These are phyloP conservation scores for Aurinia saxatilis DNA, from an alignment of 345 rosid species.

Conservation along the genomic window DNA sequence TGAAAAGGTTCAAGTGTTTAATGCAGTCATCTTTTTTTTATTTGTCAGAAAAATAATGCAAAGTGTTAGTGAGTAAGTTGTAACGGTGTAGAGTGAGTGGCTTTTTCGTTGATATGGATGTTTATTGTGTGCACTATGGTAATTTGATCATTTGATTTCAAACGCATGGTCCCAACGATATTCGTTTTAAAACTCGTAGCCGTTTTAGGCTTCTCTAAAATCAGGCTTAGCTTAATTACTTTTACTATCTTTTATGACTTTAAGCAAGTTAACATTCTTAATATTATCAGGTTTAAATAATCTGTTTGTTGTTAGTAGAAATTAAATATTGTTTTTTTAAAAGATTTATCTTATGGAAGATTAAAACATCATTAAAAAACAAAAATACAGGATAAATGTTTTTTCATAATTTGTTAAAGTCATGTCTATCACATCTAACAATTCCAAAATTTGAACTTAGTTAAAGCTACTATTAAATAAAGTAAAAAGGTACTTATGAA, in stretches of 20 bases:
- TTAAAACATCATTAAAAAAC: too few relatives aligned
- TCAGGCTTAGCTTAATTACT: conserved; percentile 5
- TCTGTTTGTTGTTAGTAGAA: too few relatives aligned
- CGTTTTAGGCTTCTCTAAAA: neutral
- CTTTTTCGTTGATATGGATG: conserved; percentile 3
- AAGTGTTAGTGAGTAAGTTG: too few relatives aligned
- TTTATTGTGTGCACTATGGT: neutral
- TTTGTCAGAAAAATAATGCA: neutral
- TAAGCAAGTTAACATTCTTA: neutral
- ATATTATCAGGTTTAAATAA: too few relatives aligned
- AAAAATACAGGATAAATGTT: neutral
- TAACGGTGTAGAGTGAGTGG: neutral
- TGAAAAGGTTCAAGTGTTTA: neutral
- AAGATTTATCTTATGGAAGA: too few relatives aligned
- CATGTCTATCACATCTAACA: neutral
- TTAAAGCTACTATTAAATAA: neutral
- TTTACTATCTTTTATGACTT: too few relatives aligned
- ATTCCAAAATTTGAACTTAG: neutral
- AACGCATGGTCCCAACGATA: conserved; percentile 14
- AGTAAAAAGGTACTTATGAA: neutral
- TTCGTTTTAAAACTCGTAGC: conserved; percentile 2
- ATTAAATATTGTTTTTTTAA: too few relatives aligned
- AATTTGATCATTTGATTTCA: neutral
- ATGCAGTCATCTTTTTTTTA: neutral
- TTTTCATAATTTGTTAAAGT: neutral